phyloP scores from a whole-genome alignment of 2,329 filamentous ascomycete species.

The Paradendryphiella salina region DNA sequence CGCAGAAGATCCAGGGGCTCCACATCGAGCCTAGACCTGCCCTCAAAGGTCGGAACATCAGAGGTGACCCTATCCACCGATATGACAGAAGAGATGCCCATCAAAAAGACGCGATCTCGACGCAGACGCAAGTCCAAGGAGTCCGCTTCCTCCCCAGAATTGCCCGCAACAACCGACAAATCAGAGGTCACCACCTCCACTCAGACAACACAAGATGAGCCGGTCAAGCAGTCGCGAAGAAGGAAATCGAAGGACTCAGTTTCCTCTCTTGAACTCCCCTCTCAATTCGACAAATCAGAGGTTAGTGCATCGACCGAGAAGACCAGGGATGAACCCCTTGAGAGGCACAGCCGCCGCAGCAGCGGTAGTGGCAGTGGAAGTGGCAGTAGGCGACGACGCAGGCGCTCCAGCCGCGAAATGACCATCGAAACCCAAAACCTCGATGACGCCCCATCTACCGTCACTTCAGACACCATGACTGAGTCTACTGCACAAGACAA shows the following conservation, averaged over 20 bases:
- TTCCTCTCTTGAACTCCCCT: constrained; percentile 31
- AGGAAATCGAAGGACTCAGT: constrained; percentile 38
- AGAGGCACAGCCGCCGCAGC: constrained; percentile 28
- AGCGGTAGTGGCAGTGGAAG: constrained; percentile 31
- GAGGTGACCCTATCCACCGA: constrained; percentile 32
- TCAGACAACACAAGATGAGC: constrained; percentile 24
- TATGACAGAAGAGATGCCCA: constrained; percentile 22
- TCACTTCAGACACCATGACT: constrained; percentile 25
- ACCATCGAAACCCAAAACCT: constrained; percentile 28
- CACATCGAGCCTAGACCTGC: constrained; percentile 34
- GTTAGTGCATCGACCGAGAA: constrained; percentile 30
- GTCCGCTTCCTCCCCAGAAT: constrained; percentile 33
- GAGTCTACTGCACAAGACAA: constrained; percentile 23
- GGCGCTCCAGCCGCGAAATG: constrained; percentile 35
- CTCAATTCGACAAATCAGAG: constrained; percentile 33
- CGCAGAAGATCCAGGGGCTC: constrained; percentile 38
- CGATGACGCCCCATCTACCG: constrained; percentile 30
- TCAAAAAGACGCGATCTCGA: constrained; percentile 38
- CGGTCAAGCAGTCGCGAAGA: constrained; percentile 38
- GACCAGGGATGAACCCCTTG: constrained; percentile 21
- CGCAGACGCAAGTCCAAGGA: constrained; percentile 38
- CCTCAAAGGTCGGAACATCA: constrained; percentile 32
- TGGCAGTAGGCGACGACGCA: constrained; percentile 30
- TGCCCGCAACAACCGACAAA: constrained; percentile 27
- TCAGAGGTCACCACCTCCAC: constrained; percentile 34